Percentiles rank a stretch among this genome's conserved stretches.
Evolutionary conservation across 1,139 yeast species (phyloP).

Genomic region (Debaryomycetaceae sp.): DNA sequence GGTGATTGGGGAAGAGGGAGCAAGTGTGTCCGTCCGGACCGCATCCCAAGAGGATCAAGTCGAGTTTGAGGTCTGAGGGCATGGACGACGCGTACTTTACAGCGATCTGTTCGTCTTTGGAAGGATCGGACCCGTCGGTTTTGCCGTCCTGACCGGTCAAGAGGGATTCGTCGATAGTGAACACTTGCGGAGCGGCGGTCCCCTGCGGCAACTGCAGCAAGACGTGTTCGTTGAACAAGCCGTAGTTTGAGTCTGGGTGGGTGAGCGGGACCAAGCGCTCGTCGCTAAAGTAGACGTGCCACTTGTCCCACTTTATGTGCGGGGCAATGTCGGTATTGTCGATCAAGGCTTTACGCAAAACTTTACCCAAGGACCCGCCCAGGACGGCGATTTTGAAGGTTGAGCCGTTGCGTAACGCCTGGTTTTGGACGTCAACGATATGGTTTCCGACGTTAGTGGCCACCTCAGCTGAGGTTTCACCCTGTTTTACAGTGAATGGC

Average conservation of each 20-base stretch:
- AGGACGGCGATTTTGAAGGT: conserved; percentile 70
- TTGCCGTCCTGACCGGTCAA: conserved; percentile 38
- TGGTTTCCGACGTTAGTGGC: conserved; percentile 49
- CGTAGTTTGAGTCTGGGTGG: conserved; percentile 62
- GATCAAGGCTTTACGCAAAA: conserved; percentile 59
- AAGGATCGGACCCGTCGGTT: conserved; percentile 20
- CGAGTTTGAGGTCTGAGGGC: conserved; percentile 32
- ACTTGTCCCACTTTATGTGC: conserved; percentile 52
- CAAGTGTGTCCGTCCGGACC: conserved; percentile 82
- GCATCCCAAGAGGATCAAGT: conserved; percentile 58
- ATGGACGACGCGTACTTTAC: conserved; percentile 34
- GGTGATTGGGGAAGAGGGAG: conserved; percentile 57
- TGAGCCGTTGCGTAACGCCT: conserved; percentile 28
- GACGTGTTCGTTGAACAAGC: conserved; percentile 48
- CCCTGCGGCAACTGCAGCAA: conserved; percentile 29
- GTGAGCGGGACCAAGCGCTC: conserved; percentile 89
- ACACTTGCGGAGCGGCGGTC: conserved; percentile 29
- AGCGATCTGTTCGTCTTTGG: conserved; percentile 41
- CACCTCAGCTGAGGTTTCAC: conserved; percentile 43
- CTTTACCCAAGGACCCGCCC: conserved; percentile 84
- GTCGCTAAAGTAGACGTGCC: conserved; percentile 97
- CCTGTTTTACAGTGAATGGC: conserved; percentile 36
- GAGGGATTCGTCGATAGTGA: conserved; percentile 39
- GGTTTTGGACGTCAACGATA: conserved; percentile 44
- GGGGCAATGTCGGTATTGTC: conserved; percentile 37